Evolutionary conservation across 495 filamentous ascomycete genomes (phyloP).

Genomic region (Cenococcum geophilum): DNA sequence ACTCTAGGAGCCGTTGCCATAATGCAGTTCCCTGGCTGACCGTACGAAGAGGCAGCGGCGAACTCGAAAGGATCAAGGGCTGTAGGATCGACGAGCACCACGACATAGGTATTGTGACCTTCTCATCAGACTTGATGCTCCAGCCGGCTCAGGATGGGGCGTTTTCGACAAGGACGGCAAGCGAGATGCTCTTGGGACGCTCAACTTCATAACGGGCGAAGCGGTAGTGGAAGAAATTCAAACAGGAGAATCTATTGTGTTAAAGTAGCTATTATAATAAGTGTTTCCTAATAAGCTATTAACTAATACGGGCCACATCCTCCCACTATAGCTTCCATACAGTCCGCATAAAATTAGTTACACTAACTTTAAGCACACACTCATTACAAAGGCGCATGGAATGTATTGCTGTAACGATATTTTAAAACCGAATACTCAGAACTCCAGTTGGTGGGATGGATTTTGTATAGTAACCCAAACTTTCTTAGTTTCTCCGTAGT

Average conservation of each 20-base stretch:
- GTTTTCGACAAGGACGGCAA: slow-evolving; percentile 16
- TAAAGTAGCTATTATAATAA: slow-evolving; percentile 11
- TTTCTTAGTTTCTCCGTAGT: too few relatives aligned
- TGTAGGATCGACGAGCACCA: too few relatives aligned
- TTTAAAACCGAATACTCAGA: not conserved
- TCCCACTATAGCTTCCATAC: not conserved
- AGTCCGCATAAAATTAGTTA: not conserved
- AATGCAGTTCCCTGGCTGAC: too few relatives aligned
- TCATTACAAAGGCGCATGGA: not conserved
- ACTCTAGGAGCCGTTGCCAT: too few relatives aligned
- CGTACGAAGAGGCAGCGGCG: too few relatives aligned
- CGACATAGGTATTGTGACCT: slow-evolving; percentile 1
- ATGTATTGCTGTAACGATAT: not conserved
- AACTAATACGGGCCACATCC: not conserved
- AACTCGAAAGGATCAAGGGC: too few relatives aligned
- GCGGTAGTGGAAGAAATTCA: slow-evolving; percentile 28
- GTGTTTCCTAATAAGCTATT: not conserved
- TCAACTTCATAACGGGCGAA: slow-evolving; percentile 27
- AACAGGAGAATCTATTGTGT: slow-evolving; percentile 15
- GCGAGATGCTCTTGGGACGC: slow-evolving; percentile 19
- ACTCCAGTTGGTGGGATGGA: slow-evolving; percentile 2
- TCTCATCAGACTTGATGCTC: not conserved
- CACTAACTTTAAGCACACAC: not conserved
- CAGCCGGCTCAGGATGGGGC: slow-evolving; percentile 8
- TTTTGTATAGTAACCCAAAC: not conserved